Percentiles rank a stretch among this genome's conserved stretches.
Conservation (phyloP, 768 basidiomycete species). For the Cystobasidium onofrii region DNA sequence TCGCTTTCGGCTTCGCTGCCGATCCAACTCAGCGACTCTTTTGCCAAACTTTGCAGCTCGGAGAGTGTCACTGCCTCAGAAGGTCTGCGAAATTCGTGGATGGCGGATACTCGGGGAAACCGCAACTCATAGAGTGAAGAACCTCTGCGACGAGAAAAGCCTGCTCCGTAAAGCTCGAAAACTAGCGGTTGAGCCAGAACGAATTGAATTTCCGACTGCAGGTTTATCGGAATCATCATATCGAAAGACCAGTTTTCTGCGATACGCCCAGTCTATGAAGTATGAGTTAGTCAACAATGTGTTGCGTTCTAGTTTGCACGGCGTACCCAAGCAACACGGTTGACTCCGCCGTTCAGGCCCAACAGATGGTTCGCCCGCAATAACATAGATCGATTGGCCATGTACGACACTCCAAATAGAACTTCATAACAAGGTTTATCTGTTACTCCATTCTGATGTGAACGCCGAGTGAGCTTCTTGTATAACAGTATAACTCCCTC, state of each 20-base stretch:
- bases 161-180: conserved; percentile 27
- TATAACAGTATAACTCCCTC: too few species aligned
- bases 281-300: neutral
- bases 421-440: conserved; percentile 9
- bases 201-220: neutral
- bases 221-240: neutral
- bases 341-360: neutral
- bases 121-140: conserved; percentile 1
- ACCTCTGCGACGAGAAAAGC: neutral
- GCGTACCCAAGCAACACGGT: conserved; percentile 6
- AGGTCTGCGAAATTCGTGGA: neutral
- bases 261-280: neutral
- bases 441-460: neutral
- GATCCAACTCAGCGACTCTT: neutral
- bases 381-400: neutral
- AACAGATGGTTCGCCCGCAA: neutral
- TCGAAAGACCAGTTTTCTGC: neutral
- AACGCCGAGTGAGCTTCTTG: too few species aligned
- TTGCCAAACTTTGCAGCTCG: neutral
- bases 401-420: conserved; percentile 10
- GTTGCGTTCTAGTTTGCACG: neutral
- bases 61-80: neutral
- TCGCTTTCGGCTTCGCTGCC: conserved; percentile 23
- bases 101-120: conserved; percentile 24
- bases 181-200: conserved; percentile 6